A percentile compares a stretch with the other conserved stretches of the same genome.
These are phyloP conservation scores for Sphaceloma murrayae DNA, from an alignment of 2,329 filamentous ascomycete genomes.

Conservation along the genomic window DNA sequence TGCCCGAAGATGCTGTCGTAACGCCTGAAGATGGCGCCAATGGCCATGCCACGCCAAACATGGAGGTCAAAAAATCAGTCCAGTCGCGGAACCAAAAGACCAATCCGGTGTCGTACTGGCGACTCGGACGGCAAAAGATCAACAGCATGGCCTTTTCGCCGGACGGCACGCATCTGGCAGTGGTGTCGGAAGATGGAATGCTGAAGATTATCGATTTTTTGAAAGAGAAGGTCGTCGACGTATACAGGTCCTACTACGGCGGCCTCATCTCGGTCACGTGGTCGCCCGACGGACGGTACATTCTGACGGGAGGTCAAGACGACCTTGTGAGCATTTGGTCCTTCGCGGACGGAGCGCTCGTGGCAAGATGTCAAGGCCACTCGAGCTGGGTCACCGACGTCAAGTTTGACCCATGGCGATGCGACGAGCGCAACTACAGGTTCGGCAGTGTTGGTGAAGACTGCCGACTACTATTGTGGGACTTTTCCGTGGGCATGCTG, in stretches of 20 bases:
- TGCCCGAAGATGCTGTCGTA: conserved; percentile 50
- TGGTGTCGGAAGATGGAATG: conserved; percentile 85
- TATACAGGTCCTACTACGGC: conserved; percentile 88
- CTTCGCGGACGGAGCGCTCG: conserved; percentile 67
- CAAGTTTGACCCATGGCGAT: conserved; percentile 93
- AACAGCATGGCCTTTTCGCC: conserved; percentile 90
- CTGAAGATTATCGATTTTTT: conserved; percentile 86
- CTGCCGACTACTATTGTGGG: conserved; percentile 82
- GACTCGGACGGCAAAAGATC: conserved; percentile 79
- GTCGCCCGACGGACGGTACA: conserved; percentile 94
- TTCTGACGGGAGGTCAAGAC: conserved; percentile 90
- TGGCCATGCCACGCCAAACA: conserved; percentile 31
- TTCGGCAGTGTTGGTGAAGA: conserved; percentile 96
- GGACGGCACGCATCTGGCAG: conserved; percentile 73
- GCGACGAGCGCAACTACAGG: conserved; percentile 87
- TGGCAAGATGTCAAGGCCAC: conserved; percentile 89
- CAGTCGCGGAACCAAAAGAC: conserved; percentile 87
- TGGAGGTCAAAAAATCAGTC: conserved; percentile 81
- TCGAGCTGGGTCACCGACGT: conserved; percentile 91
- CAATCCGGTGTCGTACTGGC: conserved; percentile 90
- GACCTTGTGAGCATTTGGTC: conserved; percentile 96
- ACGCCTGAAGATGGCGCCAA: conserved; percentile 26
- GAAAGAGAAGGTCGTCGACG: conserved; percentile 74
- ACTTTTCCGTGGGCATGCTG: conserved; percentile 95
- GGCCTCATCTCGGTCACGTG: conserved; percentile 89